These are phyloP conservation scores for Climacium dendroides DNA, from an alignment of 225 moss, liverwort and hornwort genomes.

Conservation along the genomic window DNA sequence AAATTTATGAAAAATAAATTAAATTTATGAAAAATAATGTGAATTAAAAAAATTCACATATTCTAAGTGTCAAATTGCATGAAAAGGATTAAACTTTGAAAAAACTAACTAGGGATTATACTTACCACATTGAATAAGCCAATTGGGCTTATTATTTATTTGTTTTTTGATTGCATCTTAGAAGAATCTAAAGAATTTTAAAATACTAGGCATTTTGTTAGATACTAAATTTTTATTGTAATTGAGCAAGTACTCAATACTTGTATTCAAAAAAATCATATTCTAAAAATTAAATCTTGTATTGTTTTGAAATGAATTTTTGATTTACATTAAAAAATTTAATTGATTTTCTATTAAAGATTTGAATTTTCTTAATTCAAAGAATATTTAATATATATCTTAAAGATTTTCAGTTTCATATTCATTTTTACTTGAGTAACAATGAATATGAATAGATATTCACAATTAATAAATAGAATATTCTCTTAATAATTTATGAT, in stretches of 20 bases:
- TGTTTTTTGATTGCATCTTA: background rate
- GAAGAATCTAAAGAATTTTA: background rate
- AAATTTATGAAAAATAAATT: too few species aligned
- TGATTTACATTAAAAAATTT: background rate
- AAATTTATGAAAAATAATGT: too few species aligned
- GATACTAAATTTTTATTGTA: fast-evolving
- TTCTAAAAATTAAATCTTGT: too few species aligned
- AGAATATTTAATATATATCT: too few species aligned
- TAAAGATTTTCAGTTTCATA: background rate
- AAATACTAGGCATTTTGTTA: background rate
- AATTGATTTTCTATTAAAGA: background rate
- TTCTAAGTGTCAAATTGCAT: background rate
- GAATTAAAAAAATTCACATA: background rate
- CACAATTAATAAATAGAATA: background rate
- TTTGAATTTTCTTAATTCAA: too few species aligned
- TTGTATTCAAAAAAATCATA: background rate
- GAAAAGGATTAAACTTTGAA: background rate
- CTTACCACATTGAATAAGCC: too few species aligned
- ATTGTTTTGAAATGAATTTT: background rate
- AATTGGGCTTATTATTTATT: background rate
- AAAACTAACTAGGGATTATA: fast-evolving
- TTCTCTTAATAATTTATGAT: too few species aligned
- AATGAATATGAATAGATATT: background rate
- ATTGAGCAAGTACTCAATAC: background rate
- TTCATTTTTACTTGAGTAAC: background rate